Evolutionary conservation across 73 alveolate genomes (phyloP).

Genomic region (Diophrys sp.): DNA sequence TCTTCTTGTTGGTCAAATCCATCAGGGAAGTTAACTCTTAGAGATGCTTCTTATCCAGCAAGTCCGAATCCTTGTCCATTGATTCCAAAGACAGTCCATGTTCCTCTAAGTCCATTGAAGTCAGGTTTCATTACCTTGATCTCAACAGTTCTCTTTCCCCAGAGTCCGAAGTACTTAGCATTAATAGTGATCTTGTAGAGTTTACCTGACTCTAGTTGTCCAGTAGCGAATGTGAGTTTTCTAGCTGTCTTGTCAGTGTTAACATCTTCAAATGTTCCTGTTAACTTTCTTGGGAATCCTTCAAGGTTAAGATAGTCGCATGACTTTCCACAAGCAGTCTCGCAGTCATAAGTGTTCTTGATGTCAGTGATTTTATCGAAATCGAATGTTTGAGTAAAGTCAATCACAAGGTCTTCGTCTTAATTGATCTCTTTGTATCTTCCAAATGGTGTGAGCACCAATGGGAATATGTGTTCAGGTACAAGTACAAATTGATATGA

Average conservation of each 20-base stretch:
- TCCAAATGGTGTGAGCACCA: background rate
- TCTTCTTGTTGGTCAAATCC: background rate
- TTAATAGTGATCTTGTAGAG: background rate
- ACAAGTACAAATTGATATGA: background rate
- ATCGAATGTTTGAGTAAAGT: background rate
- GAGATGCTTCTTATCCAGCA: background rate
- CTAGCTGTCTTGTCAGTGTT: background rate
- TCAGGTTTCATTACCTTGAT: background rate
- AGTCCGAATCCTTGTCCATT: background rate
- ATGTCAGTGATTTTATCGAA: background rate
- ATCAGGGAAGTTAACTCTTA: background rate
- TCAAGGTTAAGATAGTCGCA: background rate
- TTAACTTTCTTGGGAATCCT: background rate
- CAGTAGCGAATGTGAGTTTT: background rate
- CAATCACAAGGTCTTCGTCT: background rate
- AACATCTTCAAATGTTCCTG: background rate
- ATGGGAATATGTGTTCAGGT: background rate
- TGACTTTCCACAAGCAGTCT: background rate
- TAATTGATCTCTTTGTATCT: background rate
- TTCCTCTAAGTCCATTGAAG: background rate
- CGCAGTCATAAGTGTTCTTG: background rate
- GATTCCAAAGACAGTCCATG: background rate
- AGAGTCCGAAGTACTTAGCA: background rate
- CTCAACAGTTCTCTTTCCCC: background rate
- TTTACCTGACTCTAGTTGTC: background rate